A percentile compares a stretch with the other conserved stretches of the same genome.
Evolutionary conservation across 805 yeast species (phyloP).

Genomic region (Saturnispora sekii): DNA sequence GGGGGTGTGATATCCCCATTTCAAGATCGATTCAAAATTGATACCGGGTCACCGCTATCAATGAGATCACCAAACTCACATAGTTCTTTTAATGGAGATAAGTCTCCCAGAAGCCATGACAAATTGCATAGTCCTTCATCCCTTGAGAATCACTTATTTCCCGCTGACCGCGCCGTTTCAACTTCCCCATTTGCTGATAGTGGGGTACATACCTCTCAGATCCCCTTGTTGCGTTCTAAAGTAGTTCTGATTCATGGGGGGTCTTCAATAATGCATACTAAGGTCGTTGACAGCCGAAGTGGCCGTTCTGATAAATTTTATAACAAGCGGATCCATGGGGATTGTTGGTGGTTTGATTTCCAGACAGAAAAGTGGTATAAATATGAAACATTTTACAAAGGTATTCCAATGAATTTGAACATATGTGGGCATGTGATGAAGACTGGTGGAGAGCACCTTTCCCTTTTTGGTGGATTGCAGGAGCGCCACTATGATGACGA

Average conservation of each 20-base stretch:
- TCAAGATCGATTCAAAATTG: not conserved
- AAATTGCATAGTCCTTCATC: not conserved
- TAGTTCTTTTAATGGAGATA: not conserved
- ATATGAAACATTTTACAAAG: constrained; percentile 13
- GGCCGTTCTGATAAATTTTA: constrained; percentile 10
- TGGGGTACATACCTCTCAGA: constrained; percentile 4
- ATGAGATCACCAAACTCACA: not conserved
- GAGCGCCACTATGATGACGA: constrained; percentile 8
- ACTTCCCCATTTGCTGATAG: constrained; percentile 5
- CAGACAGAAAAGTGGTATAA: constrained; percentile 33
- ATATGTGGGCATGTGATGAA: constrained; percentile 22
- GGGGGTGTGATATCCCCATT: not conserved
- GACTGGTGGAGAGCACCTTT: constrained; percentile 14
- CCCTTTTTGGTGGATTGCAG: constrained; percentile 21
- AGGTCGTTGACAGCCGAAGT: constrained; percentile 16
- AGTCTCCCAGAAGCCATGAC: not conserved
- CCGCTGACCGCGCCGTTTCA: not conserved
- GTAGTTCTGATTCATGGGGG: constrained; percentile 26
- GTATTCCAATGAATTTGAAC: not conserved
- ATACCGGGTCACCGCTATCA: constrained; percentile 1
- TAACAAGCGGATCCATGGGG: constrained; percentile 30
- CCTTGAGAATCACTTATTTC: not conserved
- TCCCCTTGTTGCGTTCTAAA: constrained; percentile 13
- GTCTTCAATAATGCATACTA: constrained; percentile 21
- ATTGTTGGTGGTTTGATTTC: constrained; percentile 42